Evolutionary conservation across 2,329 filamentous ascomycete species (phyloP), one percentile per base, ranked within the genome.

Genomic region (Colletotrichum sp.): DNA sequence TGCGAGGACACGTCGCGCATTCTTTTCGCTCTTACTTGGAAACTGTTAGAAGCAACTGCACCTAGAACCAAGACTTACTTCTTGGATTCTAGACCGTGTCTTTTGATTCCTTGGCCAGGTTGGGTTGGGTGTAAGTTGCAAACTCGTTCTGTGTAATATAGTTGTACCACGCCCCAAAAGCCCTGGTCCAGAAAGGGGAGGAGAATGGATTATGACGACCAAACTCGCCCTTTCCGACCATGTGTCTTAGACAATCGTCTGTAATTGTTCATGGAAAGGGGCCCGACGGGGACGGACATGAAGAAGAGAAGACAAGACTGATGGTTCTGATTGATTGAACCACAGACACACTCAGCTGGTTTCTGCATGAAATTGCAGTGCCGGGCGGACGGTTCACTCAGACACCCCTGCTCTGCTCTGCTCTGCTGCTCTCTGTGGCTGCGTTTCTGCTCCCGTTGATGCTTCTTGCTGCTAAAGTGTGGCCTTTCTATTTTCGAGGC

Each of bases 341-440:
- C 61, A 63, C 61, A 26, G 30, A 63, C 21, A 43, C 61, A 38
- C 32, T 32, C 28, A 21, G 9, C 26, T 63, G 59, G 10, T 24
- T 63, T 69, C 66, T 69, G 66, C 66, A 43, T 21, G 52, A 69
- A 48, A 69, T 61, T 69, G 52, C 66, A 69, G 52, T 48, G 66
- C 55, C 55, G 34, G 66, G 36, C 66, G 66, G 66, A 55, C 52
- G 66, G 52, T 69, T 69, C 55, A 21, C 59, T 48, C 14, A 30
- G 34, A 28, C 13, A 30, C 52, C 66, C 66, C 66, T 68, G 65
- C 65, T 24, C 36, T 30, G 32, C 32, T 30, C 34, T 34, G 32
- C 32, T 34, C 32, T 16, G 36, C 21, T 43, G 36, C 38, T 52
- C 9, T 66, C 38, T 62, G 16, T 36, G 30, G 16, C 26, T 16